phyloP scores from a whole-genome alignment of 108 stramenopile genomes.

The Pseudonitzschia multistriata region DNA sequence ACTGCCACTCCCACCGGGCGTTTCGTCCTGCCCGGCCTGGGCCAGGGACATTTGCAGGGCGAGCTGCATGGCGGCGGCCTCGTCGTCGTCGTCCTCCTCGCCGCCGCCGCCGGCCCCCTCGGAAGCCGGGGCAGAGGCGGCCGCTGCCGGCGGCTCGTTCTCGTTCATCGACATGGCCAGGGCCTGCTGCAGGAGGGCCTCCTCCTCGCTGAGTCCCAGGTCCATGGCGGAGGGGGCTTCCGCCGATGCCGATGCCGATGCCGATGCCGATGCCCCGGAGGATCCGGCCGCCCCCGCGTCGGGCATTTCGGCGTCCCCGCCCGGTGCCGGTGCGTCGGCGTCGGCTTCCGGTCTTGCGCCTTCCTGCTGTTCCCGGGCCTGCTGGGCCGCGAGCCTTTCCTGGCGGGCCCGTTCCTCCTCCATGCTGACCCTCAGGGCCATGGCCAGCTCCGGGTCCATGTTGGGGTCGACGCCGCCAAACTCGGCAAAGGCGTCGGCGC shows the following conservation, averaged over 20 bases:
- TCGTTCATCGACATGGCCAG: slow-evolving; percentile 97
- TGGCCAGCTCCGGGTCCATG: slow-evolving; percentile 98
- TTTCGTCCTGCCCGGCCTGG: slow-evolving; percentile 23
- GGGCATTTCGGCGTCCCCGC: slow-evolving; percentile 42
- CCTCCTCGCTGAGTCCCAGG: slow-evolving; percentile 67
- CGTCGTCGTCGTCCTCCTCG: slow-evolving; percentile 71
- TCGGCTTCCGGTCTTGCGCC: not conserved
- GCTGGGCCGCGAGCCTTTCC: slow-evolving; percentile 57
- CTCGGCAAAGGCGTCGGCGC: slow-evolving; percentile 81
- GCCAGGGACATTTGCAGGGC: slow-evolving; percentile 91
- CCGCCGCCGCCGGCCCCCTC: slow-evolving; percentile 3
- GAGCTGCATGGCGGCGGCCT: slow-evolving; percentile 87
- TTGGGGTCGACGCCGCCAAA: slow-evolving; percentile 95
- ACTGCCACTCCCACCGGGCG: slow-evolving; percentile 1
- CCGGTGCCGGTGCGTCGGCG: slow-evolving; percentile 10
- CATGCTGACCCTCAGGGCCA: slow-evolving; percentile 96
- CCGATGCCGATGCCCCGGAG: slow-evolving; percentile 37
- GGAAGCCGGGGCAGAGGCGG: too few relatives aligned
- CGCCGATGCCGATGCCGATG: slow-evolving; percentile 28
- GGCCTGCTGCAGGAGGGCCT: slow-evolving; percentile 92
- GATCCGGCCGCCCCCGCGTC: slow-evolving; percentile 31
- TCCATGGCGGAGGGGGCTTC: slow-evolving; percentile 26
- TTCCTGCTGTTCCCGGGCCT: slow-evolving; percentile 7
- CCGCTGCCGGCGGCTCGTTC: slow-evolving; percentile 40
- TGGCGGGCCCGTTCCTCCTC: slow-evolving; percentile 95